phyloP scores from a whole-genome alignment of 2,329 filamentous ascomycete species.

The Drechslerella coelobrocha region DNA sequence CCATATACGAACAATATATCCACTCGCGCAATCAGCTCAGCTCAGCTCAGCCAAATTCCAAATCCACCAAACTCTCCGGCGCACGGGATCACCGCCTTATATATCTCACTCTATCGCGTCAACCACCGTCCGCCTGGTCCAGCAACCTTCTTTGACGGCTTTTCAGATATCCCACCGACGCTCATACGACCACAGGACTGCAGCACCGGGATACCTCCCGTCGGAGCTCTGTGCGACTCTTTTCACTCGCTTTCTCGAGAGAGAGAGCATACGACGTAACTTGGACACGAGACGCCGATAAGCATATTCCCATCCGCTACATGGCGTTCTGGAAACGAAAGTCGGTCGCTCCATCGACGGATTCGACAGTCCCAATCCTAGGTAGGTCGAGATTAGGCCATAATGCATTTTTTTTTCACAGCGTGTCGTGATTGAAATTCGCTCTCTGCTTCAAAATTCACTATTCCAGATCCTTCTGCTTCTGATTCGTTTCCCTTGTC shows the following conservation, averaged over 20 bases:
- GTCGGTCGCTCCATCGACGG: slow-evolving; percentile 48
- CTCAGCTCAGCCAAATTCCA: background rate
- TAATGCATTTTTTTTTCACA: no score
- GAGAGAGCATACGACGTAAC: no score
- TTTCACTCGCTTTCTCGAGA: no score
- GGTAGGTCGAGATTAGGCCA: slow-evolving; percentile 30
- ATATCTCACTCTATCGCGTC: background rate
- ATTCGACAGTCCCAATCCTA: slow-evolving; percentile 48
- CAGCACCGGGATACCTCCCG: no score
- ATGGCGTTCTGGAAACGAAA: slow-evolving; percentile 51
- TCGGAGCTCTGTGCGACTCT: no score
- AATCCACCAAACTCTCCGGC: background rate
- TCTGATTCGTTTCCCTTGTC: background rate
- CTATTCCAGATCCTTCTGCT: background rate
- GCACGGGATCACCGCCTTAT: background rate
- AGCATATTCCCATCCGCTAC: background rate
- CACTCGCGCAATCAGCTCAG: slow-evolving; percentile 8
- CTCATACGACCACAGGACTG: no score
- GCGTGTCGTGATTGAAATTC: no score
- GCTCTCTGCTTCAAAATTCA: no score
- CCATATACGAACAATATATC: background rate
- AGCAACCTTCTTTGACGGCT: no score
- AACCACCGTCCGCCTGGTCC: background rate
- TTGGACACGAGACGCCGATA: slow-evolving; percentile 1
- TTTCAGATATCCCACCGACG: no score